phyloP scores from a whole-genome alignment of 192 early-diverging fungal species.

The Paraglomus brasilianum region DNA sequence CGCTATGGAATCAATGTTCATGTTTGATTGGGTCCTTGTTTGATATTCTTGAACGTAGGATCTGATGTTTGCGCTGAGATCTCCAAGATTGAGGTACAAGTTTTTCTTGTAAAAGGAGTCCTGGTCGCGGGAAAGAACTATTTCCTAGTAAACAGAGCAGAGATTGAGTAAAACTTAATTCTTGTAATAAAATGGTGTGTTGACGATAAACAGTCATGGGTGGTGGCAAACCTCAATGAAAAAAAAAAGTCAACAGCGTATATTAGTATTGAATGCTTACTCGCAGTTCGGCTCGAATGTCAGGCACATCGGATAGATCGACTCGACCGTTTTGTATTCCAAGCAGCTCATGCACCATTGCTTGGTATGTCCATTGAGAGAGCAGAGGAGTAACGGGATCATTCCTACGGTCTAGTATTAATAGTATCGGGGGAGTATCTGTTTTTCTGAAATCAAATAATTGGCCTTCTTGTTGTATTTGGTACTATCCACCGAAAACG shows the following conservation, averaged over 20 bases:
- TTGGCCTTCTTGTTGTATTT: slow-evolving; percentile 70
- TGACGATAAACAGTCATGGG: background rate
- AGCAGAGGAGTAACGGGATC: slow-evolving; percentile 95
- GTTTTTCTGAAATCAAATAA: slow-evolving; percentile 79
- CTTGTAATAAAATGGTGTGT: background rate
- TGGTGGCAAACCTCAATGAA: background rate
- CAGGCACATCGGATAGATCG: slow-evolving; percentile 83
- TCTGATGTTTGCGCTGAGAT: slow-evolving; percentile 92
- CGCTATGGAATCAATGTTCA: slow-evolving; percentile 90
- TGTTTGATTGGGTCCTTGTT: slow-evolving; percentile 82
- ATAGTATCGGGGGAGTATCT: slow-evolving; percentile 82
- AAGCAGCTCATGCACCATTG: slow-evolving; percentile 95
- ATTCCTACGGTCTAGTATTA: slow-evolving; percentile 91
- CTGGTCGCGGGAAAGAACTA: slow-evolving; percentile 86
- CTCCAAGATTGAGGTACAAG: slow-evolving; percentile 93
- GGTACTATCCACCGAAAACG: slow-evolving; percentile 51
- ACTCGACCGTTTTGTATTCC: slow-evolving; percentile 93
- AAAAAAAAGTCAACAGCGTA: slow-evolving; percentile 5
- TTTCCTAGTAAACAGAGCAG: slow-evolving; percentile 72
- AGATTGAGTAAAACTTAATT: no score
- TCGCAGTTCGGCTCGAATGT: slow-evolving; percentile 77
- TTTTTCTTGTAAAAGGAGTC: slow-evolving; percentile 90
- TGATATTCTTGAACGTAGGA: slow-evolving; percentile 94
- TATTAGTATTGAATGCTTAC: slow-evolving; percentile 38
- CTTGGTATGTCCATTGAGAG: slow-evolving; percentile 98